Conservation (phyloP, 2,329 filamentous ascomycete species). For the Phoma sp. region DNA sequence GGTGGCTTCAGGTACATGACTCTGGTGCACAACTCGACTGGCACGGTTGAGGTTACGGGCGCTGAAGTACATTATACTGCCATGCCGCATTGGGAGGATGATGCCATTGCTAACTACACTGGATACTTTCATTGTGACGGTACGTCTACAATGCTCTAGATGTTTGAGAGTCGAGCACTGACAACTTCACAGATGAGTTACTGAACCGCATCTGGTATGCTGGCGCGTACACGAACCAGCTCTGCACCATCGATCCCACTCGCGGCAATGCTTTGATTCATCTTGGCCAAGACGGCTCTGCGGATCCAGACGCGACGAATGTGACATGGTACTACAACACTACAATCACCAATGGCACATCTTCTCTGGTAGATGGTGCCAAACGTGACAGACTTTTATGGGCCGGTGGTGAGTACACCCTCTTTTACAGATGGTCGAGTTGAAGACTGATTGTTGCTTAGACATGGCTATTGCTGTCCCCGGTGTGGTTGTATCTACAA, state of each 20-base stretch:
- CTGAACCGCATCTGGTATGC: slow-evolving; percentile 56
- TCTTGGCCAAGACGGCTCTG: slow-evolving; percentile 35
- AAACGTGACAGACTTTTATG: slow-evolving; percentile 67
- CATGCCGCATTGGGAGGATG: slow-evolving; percentile 51
- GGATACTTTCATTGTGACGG: slow-evolving; percentile 53
- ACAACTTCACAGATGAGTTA: slow-evolving; percentile 44
- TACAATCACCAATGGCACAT: slow-evolving; percentile 50
- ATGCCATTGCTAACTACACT: slow-evolving; percentile 45
- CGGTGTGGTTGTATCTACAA: slow-evolving; percentile 61
- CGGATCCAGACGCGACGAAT: slow-evolving; percentile 39
- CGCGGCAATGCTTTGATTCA: slow-evolving; percentile 47
- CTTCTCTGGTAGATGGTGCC: slow-evolving; percentile 58
- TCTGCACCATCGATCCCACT: slow-evolving; percentile 48
- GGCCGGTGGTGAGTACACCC: slow-evolving; percentile 54
- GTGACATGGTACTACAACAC: slow-evolving; percentile 52
- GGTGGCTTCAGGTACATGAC: slow-evolving; percentile 57
- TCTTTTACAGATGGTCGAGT: no score
- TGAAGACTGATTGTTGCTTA: neutral
- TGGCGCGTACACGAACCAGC: slow-evolving; percentile 49
- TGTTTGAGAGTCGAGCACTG: neutral
- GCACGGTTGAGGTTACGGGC: slow-evolving; percentile 46
- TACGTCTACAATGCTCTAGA: slow-evolving; percentile 15
- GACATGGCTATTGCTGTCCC: slow-evolving; percentile 66
- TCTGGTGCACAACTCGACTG: slow-evolving; percentile 53
- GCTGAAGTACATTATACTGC: slow-evolving; percentile 54